These are phyloP conservation scores for Coniochaeta hoffmannii DNA, from an alignment of 2,329 filamentous ascomycete species.

Conservation along the genomic window DNA sequence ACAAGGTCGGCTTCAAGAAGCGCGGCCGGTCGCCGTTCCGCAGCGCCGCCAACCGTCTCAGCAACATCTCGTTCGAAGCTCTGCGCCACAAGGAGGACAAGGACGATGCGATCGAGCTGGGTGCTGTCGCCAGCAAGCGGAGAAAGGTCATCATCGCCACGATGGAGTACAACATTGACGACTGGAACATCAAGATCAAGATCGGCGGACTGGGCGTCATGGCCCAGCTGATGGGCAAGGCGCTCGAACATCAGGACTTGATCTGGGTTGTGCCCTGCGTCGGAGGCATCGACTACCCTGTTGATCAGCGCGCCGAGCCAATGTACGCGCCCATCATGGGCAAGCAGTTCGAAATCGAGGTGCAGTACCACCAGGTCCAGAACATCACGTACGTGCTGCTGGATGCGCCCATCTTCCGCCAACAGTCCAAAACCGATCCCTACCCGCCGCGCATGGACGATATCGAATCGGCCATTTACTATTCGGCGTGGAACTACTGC, in stretches of 20 bases:
- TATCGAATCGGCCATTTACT: constrained; percentile 59
- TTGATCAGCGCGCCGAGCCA: constrained; percentile 49
- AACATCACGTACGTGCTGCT: constrained; percentile 64
- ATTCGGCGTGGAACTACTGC: constrained; percentile 64
- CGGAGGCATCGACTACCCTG: constrained; percentile 56
- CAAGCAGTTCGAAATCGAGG: constrained; percentile 51
- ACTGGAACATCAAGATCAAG: constrained; percentile 65
- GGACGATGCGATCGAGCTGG: constrained; percentile 14
- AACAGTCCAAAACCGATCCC: constrained; percentile 51
- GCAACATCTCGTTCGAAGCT: constrained; percentile 22
- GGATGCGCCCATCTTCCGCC: constrained; percentile 59
- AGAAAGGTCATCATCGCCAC: constrained; percentile 60
- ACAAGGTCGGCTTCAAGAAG: constrained; percentile 21
- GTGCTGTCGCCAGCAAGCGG: constrained; percentile 18
- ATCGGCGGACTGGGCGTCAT: constrained; percentile 65
- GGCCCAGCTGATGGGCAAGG: constrained; percentile 62
- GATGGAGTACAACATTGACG: constrained; percentile 66
- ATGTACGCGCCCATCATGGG: constrained; percentile 57
- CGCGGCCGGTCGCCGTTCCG: constrained; percentile 19
- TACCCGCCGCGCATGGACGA: constrained; percentile 65
- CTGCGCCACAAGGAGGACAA: constrained; percentile 18
- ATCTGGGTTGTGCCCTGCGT: constrained; percentile 60
- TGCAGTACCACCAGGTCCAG: constrained; percentile 54
- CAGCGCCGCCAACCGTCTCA: constrained; percentile 20
- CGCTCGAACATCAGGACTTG: constrained; percentile 55